Percentiles rank a stretch among this genome's conserved stretches.
These are phyloP conservation scores for Mycena olivaceomarginata DNA, from an alignment of 768 basidiomycete species.

Conservation along the genomic window DNA sequence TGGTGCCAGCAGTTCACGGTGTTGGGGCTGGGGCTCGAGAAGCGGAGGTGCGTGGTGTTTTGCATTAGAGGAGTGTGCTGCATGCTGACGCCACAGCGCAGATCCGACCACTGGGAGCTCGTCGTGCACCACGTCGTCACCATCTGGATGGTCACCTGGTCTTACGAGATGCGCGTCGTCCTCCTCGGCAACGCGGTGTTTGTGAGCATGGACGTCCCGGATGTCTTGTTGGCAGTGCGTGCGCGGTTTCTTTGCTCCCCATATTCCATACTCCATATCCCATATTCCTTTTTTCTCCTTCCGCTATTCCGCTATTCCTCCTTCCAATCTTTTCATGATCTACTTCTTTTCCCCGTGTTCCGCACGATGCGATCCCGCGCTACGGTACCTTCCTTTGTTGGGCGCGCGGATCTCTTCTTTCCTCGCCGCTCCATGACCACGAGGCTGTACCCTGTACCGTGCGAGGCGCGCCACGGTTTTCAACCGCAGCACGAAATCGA, in stretches of 20 bases:
- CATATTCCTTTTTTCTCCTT: too few relatives aligned
- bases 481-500: too few relatives aligned
- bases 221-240: slow-evolving; percentile 25
- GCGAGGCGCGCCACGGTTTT: too few relatives aligned
- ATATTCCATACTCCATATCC: too few relatives aligned
- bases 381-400: neutral
- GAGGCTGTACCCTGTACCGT: too few relatives aligned
- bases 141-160: slow-evolving; percentile 36
- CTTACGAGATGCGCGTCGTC: slow-evolving; percentile 32
- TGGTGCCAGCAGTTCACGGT: slow-evolving; percentile 32
- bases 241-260: neutral
- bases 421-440: too few relatives aligned
- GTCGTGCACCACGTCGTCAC: slow-evolving; percentile 30
- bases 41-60: slow-evolving; percentile 9
- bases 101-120: slow-evolving; percentile 5
- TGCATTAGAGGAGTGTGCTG: too few relatives aligned
- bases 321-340: too few relatives aligned
- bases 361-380: neutral
- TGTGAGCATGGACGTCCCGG: slow-evolving; percentile 32
- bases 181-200: slow-evolving; percentile 33
- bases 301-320: too few relatives aligned
- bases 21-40: slow-evolving; percentile 28
- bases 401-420: too few relatives aligned
- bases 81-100: too few relatives aligned
- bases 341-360: too few relatives aligned